A percentile compares a stretch with the other conserved stretches of the same genome.
Evolutionary conservation across 805 yeast species (phyloP).

Genomic region (Helenozyma baotianmanensis): DNA sequence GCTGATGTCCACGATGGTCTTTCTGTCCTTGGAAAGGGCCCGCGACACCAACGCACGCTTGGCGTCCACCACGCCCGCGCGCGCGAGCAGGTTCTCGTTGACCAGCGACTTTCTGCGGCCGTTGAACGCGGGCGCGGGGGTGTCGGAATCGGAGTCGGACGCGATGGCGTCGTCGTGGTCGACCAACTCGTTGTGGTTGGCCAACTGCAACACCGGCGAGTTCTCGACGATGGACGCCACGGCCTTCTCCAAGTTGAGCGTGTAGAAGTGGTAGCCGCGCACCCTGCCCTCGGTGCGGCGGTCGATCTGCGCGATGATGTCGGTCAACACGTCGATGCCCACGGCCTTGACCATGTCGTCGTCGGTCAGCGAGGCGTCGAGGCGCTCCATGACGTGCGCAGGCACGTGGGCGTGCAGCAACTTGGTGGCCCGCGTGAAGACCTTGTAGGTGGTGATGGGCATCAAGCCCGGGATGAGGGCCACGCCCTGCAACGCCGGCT

Average conservation of each 20-base stretch:
- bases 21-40: constrained; percentile 34
- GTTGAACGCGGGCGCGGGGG: constrained; percentile 22
- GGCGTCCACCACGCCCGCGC: constrained; percentile 11
- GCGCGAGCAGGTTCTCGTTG: constrained; percentile 36
- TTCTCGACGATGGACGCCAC: constrained; percentile 77
- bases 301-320: constrained; percentile 57
- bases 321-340: constrained; percentile 71
- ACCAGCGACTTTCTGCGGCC: constrained; percentile 35
- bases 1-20: constrained; percentile 68
- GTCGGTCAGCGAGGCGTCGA: constrained; percentile 53
- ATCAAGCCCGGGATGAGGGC: constrained; percentile 82
- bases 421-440: constrained; percentile 84
- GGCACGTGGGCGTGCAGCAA: constrained; percentile 87
- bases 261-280: constrained; percentile 89
- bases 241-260: constrained; percentile 87
- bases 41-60: constrained; percentile 21
- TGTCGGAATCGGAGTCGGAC: constrained; percentile 36
- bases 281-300: constrained; percentile 50
- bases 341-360: constrained; percentile 78
- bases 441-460: constrained; percentile 83
- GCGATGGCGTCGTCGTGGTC: constrained; percentile 30
- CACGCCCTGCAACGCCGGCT: constrained; percentile 39
- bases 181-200: constrained; percentile 25
- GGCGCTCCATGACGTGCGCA: constrained; percentile 40
- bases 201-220: constrained; percentile 46